A percentile compares a stretch with the other conserved stretches of the same genome.
These are phyloP conservation scores for Colletotrichum endophyticum DNA, from an alignment of 2,329 filamentous ascomycete species.

Conservation along the genomic window DNA sequence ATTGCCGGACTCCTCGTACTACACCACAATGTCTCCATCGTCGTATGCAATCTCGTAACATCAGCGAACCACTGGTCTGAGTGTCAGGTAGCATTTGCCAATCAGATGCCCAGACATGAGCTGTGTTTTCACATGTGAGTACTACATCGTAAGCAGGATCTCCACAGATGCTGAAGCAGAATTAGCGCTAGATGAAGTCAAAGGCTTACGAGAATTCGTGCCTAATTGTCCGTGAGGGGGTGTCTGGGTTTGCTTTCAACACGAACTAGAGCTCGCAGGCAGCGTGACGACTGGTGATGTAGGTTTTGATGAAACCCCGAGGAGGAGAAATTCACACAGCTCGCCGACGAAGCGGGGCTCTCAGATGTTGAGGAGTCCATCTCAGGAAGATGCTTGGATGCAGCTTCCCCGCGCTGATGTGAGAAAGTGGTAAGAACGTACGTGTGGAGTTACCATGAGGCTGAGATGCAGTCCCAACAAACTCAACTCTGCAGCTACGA, in stretches of 20 bases:
- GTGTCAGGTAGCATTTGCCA: neutral
- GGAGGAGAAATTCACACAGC: neutral
- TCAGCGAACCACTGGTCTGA: neutral
- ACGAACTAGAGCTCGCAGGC: neutral
- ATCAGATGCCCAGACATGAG: neutral
- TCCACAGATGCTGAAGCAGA: neutral
- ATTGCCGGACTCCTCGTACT: neutral
- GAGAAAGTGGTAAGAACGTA: neutral
- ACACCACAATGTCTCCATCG: neutral
- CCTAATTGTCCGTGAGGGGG: slow-evolving; percentile 9
- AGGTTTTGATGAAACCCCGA: slow-evolving; percentile 16
- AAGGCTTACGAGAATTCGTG: neutral
- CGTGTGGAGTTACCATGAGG: neutral
- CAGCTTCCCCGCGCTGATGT: neutral
- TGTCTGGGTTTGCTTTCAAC: neutral
- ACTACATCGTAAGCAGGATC: neutral
- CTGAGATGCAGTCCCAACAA: slow-evolving; percentile 21
- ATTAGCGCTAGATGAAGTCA: slow-evolving; percentile 10
- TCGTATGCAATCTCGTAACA: neutral
- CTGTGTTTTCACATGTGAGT: slow-evolving; percentile 6
- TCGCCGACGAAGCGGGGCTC: neutral
- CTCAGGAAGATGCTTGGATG: slow-evolving; percentile 6
- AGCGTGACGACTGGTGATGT: neutral
- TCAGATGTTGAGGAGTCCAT: slow-evolving; percentile 1
- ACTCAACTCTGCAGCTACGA: slow-evolving; percentile 16